Base-by-base conservation (phyloP, 495 filamentous ascomycete genomes). In the Neurospora sp. region DNA sequence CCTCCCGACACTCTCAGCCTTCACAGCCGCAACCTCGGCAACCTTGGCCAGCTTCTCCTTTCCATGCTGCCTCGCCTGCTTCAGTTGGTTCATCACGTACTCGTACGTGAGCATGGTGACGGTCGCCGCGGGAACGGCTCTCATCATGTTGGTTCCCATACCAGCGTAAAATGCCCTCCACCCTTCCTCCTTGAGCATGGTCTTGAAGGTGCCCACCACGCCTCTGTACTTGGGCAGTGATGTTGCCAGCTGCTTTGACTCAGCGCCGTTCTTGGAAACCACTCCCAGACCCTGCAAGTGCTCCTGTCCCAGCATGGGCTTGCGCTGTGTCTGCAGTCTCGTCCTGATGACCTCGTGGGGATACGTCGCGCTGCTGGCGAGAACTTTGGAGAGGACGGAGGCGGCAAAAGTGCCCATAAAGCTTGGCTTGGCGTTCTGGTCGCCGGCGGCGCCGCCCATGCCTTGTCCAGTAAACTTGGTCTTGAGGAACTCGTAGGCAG, bases 101-200 rank as follows among this genome's bases (percentile, higher is more conserved):
- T 99, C 96, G 80, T 97, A 99, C 22, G 96, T 98, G 76, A 99
- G 87, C 89, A 99, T 94, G 8, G 96, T 98, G 42, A 97, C 97
- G 78, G 96, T 96, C 27, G 95, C 94, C 40, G 95, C 93, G 31
- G 96, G 96, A 22, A 99, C 90, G 17, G 96, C 96, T 70, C 96
- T 89, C 85, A 98, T 92, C 86, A 99, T 91, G 82, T 99, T 99
- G 41, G 94, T 97, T 42, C 96, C 96, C 88, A 99, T 96, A 38
- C 96, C 96, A 27, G 94, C 93, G 79, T 99, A 99, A 79, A 99
- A 98, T 8, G 94, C 96, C 69, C 91, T 86, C 94, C 96, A 97
- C 2, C 96, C 96, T 81, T 99, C 96, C 81, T 99, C 96, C 31
- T 85, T 83, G 41, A 97, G 80, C 68, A 99, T 98, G 3, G 90